Conservation (phyloP, 108 stramenopile species). For the Epipyxis sp. region DNA sequence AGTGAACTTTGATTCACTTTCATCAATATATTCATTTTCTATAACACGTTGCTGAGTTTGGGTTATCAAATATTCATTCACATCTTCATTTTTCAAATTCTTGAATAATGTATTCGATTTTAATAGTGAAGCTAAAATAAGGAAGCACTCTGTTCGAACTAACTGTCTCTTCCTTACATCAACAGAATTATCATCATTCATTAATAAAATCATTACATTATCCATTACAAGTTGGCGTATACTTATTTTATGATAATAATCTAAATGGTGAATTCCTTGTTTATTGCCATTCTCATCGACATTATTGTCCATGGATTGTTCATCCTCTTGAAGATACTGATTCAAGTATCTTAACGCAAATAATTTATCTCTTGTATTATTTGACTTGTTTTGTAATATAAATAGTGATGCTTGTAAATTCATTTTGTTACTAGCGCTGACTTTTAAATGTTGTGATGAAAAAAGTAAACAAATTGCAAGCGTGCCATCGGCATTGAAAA, state of each 20-base stretch:
- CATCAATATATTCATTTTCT: background rate
- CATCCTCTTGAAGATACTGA: too few species aligned
- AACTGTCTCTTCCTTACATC: background rate
- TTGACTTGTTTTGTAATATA: too few species aligned
- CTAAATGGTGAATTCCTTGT: too few species aligned
- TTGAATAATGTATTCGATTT: background rate
- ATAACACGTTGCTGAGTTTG: background rate
- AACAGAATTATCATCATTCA: background rate
- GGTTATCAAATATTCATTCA: background rate
- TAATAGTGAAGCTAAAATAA: slow-evolving; percentile 9
- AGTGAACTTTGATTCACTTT: background rate
- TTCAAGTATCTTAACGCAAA: too few species aligned
- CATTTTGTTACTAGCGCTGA: too few species aligned
- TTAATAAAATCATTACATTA: slow-evolving; percentile 7
- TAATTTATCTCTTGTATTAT: too few species aligned
- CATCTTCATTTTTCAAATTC: background rate
- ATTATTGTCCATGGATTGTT: too few species aligned
- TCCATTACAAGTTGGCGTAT: slow-evolving; percentile 18
- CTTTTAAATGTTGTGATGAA: too few species aligned
- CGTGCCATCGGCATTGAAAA: too few species aligned
- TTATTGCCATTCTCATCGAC: too few species aligned
- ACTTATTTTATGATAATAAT: slow-evolving; percentile 2
- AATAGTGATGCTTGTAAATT: too few species aligned
- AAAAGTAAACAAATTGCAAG: too few species aligned
- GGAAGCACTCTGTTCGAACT: background rate